phyloP scores from a whole-genome alignment of 345 rosid genomes.

The Geranium rotundifolium region DNA sequence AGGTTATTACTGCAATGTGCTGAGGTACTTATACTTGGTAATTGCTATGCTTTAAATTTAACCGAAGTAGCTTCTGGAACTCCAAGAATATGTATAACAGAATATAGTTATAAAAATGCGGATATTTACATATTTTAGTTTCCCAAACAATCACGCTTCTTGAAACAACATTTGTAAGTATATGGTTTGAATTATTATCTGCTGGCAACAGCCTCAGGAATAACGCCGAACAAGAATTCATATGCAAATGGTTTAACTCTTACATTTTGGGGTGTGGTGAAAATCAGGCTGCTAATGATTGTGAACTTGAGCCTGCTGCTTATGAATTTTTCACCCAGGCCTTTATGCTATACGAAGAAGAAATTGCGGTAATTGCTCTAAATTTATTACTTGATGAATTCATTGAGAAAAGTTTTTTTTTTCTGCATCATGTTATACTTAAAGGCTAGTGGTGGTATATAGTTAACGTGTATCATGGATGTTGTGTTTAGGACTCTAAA shows the following conservation, averaged over 20 bases:
- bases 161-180: too few relatives aligned
- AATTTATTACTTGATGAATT: not conserved
- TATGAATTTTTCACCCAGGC: slow-evolving; percentile 83
- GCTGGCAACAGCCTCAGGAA: too few relatives aligned
- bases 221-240: too few relatives aligned
- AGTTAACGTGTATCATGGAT: not conserved
- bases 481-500: slow-evolving; percentile 55
- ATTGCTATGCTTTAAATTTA: not conserved
- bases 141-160: not conserved
- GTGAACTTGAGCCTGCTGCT: slow-evolving; percentile 72
- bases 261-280: slow-evolving; percentile 10
- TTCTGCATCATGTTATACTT: not conserved
- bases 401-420: too few relatives aligned
- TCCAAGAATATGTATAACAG: not conserved
- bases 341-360: slow-evolving; percentile 77
- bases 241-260: not conserved
- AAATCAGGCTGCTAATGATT: slow-evolving; percentile 73
- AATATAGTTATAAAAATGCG: not conserved
- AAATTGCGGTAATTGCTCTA: slow-evolving; percentile 47
- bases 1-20: slow-evolving; percentile 78
- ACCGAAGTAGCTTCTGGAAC: not conserved
- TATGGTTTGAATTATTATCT: too few relatives aligned
- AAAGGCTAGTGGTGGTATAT: too few relatives aligned
- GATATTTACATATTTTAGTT: not conserved
- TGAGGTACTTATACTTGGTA: slow-evolving; percentile 41